Conservation (phyloP, 805 yeast species). For the Spathaspora sp. region DNA sequence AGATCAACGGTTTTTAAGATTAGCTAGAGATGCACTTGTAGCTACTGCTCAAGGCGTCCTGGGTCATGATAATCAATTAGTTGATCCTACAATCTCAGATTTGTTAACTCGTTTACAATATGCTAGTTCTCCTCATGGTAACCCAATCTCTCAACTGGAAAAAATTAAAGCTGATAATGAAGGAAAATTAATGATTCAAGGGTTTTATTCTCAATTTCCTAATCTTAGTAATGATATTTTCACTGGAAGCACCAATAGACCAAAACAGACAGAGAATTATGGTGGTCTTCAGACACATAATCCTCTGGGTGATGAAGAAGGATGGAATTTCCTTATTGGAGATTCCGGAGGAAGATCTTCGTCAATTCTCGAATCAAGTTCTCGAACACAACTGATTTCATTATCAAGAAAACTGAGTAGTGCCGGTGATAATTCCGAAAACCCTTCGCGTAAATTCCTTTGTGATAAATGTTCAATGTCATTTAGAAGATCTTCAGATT, state of each 20-base stretch:
- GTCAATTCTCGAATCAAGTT: background rate
- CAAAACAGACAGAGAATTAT: background rate
- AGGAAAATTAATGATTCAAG: constrained; percentile 41
- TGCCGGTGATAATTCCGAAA: background rate
- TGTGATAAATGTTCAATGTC: constrained; percentile 61
- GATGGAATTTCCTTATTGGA: constrained; percentile 31
- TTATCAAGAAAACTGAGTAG: background rate
- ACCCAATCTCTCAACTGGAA: constrained; percentile 34
- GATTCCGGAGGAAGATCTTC: constrained; percentile 7
- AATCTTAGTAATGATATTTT: constrained; percentile 41
- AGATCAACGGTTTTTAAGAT: constrained; percentile 51
- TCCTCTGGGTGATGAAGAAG: constrained; percentile 18
- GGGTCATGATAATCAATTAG: constrained; percentile 20
- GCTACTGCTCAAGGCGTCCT: constrained; percentile 43
- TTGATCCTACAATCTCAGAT: constrained; percentile 63
- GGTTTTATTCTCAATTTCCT: constrained; percentile 40
- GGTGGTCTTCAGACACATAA: constrained; percentile 3
- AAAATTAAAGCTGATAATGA: constrained; percentile 32
- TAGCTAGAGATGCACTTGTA: constrained; percentile 61
- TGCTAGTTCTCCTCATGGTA: constrained; percentile 57
- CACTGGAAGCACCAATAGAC: constrained; percentile 7
- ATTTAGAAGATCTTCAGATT: constrained; percentile 65
- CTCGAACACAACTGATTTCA: background rate
- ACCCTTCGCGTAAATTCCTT: constrained; percentile 37
- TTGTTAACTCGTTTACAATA: constrained; percentile 58